A percentile compares a stretch with the other conserved stretches of the same genome.
These are phyloP conservation scores for Dalbergia cultrata DNA, from an alignment of 306 rosid genomes.

Conservation along the genomic window DNA sequence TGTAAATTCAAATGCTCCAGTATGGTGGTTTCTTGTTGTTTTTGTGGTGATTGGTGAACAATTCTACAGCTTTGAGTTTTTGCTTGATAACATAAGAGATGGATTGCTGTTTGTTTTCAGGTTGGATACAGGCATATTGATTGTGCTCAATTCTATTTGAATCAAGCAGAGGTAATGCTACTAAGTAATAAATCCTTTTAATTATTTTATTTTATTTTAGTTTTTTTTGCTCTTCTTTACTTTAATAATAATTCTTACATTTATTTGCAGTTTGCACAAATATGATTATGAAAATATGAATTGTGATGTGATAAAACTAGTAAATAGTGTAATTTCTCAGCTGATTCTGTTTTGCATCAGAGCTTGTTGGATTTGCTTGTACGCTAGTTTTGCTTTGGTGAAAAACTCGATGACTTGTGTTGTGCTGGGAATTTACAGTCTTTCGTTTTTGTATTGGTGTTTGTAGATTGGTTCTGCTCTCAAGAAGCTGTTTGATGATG, in stretches of 20 bases:
- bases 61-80: neutral
- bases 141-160: slow-evolving; percentile 64
- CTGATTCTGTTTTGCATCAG: no score
- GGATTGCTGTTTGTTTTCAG: slow-evolving; percentile 42
- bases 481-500: slow-evolving; percentile 65
- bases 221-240: neutral
- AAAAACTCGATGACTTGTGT: neutral
- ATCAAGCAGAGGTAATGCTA: slow-evolving; percentile 67
- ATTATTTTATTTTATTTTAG: neutral
- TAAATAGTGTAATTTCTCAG: neutral
- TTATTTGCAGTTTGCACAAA: neutral
- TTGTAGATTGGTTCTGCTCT: slow-evolving; percentile 67
- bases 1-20: neutral
- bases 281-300: neutral
- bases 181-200: no score
- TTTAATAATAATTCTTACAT: neutral
- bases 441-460: neutral
- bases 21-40: neutral
- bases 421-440: neutral
- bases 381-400: no score
- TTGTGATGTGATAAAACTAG: slow-evolving; percentile 4
- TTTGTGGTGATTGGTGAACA: no score
- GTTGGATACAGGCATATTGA: slow-evolving; percentile 74
- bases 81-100: no score
- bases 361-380: neutral